Conservation (phyloP, 495 filamentous ascomycete species). For the Podospora comata region DNA sequence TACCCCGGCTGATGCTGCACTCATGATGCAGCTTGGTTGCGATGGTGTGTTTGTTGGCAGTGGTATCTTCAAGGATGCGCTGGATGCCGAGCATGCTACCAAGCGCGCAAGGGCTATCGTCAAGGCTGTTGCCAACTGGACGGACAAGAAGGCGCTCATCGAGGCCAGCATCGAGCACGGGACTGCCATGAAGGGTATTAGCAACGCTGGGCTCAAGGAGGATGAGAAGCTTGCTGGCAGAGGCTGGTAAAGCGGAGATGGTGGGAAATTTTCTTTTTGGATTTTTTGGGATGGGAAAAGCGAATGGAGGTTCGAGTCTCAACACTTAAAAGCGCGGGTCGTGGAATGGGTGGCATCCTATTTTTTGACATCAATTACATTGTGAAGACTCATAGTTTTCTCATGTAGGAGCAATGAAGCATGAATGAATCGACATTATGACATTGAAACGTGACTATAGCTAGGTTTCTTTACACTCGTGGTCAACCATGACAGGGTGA, state of each 20-base stretch:
- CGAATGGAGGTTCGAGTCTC: constrained; percentile 10
- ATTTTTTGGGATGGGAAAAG: not conserved
- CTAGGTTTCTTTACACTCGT: not conserved
- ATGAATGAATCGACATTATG: not conserved
- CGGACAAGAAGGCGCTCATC: constrained; percentile 80
- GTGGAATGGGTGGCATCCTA: not conserved
- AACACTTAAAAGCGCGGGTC: constrained; percentile 12
- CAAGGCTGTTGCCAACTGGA: constrained; percentile 85
- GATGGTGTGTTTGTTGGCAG: constrained; percentile 97
- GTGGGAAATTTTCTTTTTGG: not conserved
- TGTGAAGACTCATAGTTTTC: not conserved
- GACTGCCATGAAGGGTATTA: constrained; percentile 95
- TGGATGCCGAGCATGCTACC: constrained; percentile 67
- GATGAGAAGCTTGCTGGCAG: constrained; percentile 78
- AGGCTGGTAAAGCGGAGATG: constrained; percentile 64
- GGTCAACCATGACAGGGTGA: not conserved
- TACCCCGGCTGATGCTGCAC: constrained; percentile 91
- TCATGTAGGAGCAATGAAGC: not conserved
- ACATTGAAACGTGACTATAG: not conserved
- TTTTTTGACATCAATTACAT: not conserved
- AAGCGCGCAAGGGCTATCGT: constrained; percentile 92
- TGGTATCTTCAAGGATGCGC: constrained; percentile 85
- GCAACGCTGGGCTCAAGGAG: constrained; percentile 67
- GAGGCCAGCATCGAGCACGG: constrained; percentile 84
- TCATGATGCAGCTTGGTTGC: constrained; percentile 99